A percentile compares a stretch with the other conserved stretches of the same genome.
Evolutionary conservation across 2,329 filamentous ascomycete genomes (phyloP).

Genomic region (Xenosphaeropsis pyriputrescens): DNA sequence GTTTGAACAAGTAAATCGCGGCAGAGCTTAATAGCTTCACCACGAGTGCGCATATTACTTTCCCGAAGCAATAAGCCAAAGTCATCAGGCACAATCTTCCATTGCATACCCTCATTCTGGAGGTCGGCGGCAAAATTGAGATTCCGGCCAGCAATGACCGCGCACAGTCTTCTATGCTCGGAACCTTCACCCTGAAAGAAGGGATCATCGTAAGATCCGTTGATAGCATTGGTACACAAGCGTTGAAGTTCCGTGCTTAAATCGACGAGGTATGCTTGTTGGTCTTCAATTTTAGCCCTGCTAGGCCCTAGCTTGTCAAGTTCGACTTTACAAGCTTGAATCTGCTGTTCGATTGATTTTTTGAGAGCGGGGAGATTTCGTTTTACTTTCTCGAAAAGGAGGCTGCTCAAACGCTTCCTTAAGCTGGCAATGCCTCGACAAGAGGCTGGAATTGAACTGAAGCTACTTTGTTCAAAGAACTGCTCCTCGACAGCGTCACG

Average conservation of each 20-base stretch:
- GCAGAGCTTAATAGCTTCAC: conserved; percentile 4
- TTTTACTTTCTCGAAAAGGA: conserved; percentile 15
- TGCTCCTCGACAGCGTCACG: conserved; percentile 9
- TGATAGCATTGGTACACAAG: conserved; percentile 15
- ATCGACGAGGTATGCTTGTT: conserved; percentile 12
- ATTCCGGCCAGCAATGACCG: conserved; percentile 4
- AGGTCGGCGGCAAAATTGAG: conserved; percentile 6
- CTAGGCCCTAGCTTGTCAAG: conserved; percentile 4
- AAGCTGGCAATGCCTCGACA: conserved; percentile 7
- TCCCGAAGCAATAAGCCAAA: not conserved
- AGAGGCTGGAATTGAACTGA: conserved; percentile 10
- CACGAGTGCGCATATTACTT: conserved; percentile 1
- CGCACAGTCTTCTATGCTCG: conserved; percentile 4
- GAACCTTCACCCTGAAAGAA: conserved; percentile 4
- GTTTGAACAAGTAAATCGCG: conserved; percentile 4
- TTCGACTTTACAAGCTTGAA: no score
- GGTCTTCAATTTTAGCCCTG: conserved; percentile 7
- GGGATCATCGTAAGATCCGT: conserved; percentile 18
- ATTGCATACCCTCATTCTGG: conserved; percentile 2
- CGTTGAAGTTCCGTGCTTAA: conserved; percentile 15
- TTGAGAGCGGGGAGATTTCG: conserved; percentile 13
- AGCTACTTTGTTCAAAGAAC: conserved; percentile 14
- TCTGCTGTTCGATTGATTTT: conserved; percentile 7
- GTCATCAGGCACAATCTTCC: conserved; percentile 2
- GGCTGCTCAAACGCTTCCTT: not conserved